Evolutionary conservation across 805 yeast species (phyloP).

Genomic region (Saccharomycopsis fermentans): DNA sequence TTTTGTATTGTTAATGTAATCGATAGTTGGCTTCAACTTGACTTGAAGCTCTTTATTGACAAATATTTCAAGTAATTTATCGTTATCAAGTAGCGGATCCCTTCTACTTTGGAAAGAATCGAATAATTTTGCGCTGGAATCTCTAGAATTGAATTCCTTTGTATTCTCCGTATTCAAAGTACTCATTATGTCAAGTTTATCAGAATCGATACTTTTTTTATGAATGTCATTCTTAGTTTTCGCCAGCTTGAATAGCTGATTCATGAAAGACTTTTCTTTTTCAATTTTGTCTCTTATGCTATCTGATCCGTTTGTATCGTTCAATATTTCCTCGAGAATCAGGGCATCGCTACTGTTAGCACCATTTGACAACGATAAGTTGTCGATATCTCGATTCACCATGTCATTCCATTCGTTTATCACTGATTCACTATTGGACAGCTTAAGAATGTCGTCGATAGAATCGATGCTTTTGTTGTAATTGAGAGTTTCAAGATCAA

Average conservation of each 20-base stretch:
- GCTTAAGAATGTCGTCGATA: background rate
- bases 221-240: background rate
- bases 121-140: background rate
- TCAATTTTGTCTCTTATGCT: background rate
- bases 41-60: background rate
- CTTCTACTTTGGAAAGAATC: background rate
- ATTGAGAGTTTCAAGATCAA: slow-evolving; percentile 1
- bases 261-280: background rate
- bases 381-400: background rate
- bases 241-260: background rate
- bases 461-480: background rate
- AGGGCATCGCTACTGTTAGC: background rate
- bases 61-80: background rate
- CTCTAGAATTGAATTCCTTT: background rate
- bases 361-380: background rate
- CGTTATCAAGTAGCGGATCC: background rate
- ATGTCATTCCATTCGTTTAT: background rate
- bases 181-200: background rate
- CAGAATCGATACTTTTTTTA: background rate
- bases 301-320: background rate
- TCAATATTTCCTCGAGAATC: background rate
- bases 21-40: slow-evolving; percentile 7
- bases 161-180: background rate
- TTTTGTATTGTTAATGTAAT: slow-evolving; percentile 7
- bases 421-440: background rate